phyloP scores from a whole-genome alignment of 148 eudicot genomes.

The Silene uniflora region DNA sequence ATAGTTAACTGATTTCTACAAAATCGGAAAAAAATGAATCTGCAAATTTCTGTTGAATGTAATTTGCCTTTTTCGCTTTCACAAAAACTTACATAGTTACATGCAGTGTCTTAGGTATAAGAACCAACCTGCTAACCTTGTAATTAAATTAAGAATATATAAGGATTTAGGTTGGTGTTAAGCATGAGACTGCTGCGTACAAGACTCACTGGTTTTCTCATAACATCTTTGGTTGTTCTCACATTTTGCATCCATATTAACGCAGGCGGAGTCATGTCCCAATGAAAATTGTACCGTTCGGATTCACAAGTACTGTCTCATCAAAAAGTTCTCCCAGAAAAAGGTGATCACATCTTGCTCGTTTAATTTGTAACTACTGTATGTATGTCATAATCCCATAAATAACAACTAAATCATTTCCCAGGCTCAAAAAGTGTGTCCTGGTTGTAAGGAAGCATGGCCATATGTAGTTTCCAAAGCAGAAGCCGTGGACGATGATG shows the following conservation, averaged over 20 bases:
- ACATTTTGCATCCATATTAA: constrained; percentile 11
- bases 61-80: too few species aligned
- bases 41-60: neutral
- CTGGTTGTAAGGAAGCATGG: constrained; percentile 73
- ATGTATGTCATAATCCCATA: neutral
- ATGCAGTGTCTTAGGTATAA: neutral
- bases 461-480: constrained; percentile 43
- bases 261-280: constrained; percentile 69
- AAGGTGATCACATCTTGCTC: constrained; percentile 33
- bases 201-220: neutral
- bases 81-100: too few species aligned
- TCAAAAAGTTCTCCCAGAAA: constrained; percentile 68
- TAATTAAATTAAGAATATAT: too few species aligned
- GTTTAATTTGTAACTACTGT: neutral
- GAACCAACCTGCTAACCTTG: neutral
- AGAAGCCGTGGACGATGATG: constrained; percentile 49
- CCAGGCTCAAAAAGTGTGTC: constrained; percentile 73
- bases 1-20: neutral
- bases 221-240: constrained; percentile 9
- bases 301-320: constrained; percentile 69
- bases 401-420: neutral
- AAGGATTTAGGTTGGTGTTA: neutral
- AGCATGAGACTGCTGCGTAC: neutral
- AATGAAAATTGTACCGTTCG: constrained; percentile 69
- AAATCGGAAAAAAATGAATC: too few species aligned